phyloP scores from a whole-genome alignment of 768 basidiomycete species.

The Tulasnella sp. region DNA sequence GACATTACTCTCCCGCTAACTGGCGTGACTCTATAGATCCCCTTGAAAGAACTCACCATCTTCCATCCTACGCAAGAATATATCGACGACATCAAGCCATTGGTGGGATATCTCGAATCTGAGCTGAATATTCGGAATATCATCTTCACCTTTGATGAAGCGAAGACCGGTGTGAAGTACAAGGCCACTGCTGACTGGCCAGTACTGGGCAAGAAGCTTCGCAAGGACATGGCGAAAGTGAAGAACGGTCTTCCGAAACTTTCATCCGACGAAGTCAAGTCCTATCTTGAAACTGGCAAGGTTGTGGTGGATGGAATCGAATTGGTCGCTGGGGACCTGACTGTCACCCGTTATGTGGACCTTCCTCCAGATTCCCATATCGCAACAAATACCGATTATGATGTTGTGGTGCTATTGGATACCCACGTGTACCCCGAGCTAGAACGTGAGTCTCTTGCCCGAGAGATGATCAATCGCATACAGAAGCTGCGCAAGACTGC shows the following conservation, averaged over 20 bases:
- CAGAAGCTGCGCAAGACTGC: constrained; percentile 95
- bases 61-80: constrained; percentile 83
- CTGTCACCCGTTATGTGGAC: constrained; percentile 84
- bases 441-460: constrained; percentile 72
- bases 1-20: neutral
- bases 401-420: constrained; percentile 89
- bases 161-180: constrained; percentile 75
- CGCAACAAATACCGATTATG: constrained; percentile 67
- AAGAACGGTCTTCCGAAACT: constrained; percentile 74
- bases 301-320: constrained; percentile 81
- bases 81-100: constrained; percentile 68
- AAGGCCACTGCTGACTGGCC: constrained; percentile 88
- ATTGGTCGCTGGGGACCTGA: constrained; percentile 79
- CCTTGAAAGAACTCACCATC: constrained; percentile 79
- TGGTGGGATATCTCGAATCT: constrained; percentile 80
- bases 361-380: constrained; percentile 53
- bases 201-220: constrained; percentile 84
- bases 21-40: constrained; percentile 42
- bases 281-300: constrained; percentile 58
- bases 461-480: constrained; percentile 83
- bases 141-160: constrained; percentile 80
- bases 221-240: constrained; percentile 82
- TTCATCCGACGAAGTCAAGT: constrained; percentile 69
- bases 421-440: constrained; percentile 77
- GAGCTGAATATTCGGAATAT: constrained; percentile 92